Evolutionary conservation across 305 asterid genomes (phyloP), one percentile per base, ranked within the genome.

Genomic region (Rubia tinctorum): DNA sequence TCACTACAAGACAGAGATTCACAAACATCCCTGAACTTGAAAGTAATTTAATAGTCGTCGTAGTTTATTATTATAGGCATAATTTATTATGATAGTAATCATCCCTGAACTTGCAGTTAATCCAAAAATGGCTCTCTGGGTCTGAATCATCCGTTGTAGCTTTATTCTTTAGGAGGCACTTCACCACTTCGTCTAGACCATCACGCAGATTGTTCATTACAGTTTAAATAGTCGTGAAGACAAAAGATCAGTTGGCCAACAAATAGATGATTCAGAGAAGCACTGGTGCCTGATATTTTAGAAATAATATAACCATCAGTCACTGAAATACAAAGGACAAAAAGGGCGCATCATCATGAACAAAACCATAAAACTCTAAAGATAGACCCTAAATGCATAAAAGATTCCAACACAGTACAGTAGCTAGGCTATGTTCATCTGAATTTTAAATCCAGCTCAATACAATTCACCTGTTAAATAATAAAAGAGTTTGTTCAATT

Each of bases 241-340:
- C 71, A 89, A 76, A 72, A 95, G 96, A 86, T 95, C 99, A 66
- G 99, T 88, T 22, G 97, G 95, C 44, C 96, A 97, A 47, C 96
- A 92, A 56, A 89, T 88, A 73, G 96, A 85, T 15, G 96, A 84
- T 23, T 90, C 95, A 30, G 99, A 92, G 86, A 95, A 95, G 89
- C 97, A 95, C 72, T 88, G 97, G 79, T 87, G 90, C 71, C 98
- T 95, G 94, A 77, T 72, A 81, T 67, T 71, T 82, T n/a, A 76
- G 34, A 18, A 60, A 40, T 25, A 3, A 49, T 20, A 66, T 40
- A 65, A 73, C 3, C 49, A 73, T 66, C 53, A 49, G 55, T 66
- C 7, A 51, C 42, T 66, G 61, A 55, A 55, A 7, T 7, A 66
- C 25, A n/a, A n/a, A 20, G 3, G 40, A 66, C 7, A 8, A 8